Conservation (phyloP, 1,284 basidiomycete genomes). For the Mrakiaceae sp. region DNA sequence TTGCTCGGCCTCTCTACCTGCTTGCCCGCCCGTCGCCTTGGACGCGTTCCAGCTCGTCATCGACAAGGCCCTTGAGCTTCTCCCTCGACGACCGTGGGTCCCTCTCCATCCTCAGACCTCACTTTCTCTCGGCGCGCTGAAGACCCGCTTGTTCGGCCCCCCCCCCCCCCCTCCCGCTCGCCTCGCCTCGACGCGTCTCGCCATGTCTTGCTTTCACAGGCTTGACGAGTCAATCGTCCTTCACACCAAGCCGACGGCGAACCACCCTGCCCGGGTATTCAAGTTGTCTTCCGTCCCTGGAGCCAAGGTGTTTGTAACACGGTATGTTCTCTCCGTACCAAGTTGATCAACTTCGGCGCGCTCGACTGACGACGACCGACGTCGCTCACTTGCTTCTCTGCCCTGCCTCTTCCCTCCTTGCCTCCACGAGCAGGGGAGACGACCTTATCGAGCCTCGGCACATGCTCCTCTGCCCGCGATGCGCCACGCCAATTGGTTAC, state of each 20-base stretch:
- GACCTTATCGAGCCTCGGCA: constrained; percentile 29
- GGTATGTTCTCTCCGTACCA: constrained; percentile 20
- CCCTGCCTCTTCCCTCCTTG: neutral
- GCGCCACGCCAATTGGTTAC: constrained; percentile 34
- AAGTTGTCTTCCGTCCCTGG: constrained; percentile 33
- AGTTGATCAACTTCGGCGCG: neutral
- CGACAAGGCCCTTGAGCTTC: constrained; percentile 9
- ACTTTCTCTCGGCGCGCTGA: neutral
- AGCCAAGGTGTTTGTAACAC: constrained; percentile 28
- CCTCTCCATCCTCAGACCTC: neutral
- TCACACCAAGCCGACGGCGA: neutral
- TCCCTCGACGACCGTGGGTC: constrained; percentile 11
- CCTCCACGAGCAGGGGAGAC: constrained; percentile 8
- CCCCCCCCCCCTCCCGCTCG: no score
- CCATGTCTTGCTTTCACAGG: neutral
- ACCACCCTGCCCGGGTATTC: constrained; percentile 31
- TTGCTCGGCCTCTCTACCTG: neutral
- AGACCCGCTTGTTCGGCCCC: neutral
- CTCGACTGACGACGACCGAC: neutral
- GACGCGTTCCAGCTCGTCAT: constrained; percentile 10
- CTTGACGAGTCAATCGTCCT: neutral
- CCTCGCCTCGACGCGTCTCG: neutral
- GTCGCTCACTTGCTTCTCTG: neutral
- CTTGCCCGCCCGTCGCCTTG: neutral
- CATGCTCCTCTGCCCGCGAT: constrained; percentile 30